Evolutionary conservation across 2,329 filamentous ascomycete species (phyloP).

Genomic region (Torrubiellomyces zombiae): DNA sequence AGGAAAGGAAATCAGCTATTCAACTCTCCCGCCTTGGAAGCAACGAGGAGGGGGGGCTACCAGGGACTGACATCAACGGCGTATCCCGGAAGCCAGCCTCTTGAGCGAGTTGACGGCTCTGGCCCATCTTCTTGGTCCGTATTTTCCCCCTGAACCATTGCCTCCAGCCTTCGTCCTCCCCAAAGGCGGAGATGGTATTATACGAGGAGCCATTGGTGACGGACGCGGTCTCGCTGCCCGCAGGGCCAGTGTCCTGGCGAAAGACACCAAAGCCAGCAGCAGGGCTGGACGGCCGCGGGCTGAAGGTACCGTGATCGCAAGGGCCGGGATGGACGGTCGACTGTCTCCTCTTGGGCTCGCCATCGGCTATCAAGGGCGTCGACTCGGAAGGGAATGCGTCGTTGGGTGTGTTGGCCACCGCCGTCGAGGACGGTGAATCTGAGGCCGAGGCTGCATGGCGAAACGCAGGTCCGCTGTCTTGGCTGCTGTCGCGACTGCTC

Average conservation of each 20-base stretch:
- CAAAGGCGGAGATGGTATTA: slow-evolving; percentile 19
- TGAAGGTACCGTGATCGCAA: slow-evolving; percentile 64
- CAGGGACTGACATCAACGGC: slow-evolving; percentile 47
- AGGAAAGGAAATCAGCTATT: slow-evolving; percentile 2
- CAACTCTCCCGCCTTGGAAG: not conserved
- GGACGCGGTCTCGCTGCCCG: slow-evolving; percentile 15
- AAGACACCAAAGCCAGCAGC: slow-evolving; percentile 16
- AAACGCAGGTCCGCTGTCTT: slow-evolving; percentile 5
- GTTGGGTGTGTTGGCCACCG: slow-evolving; percentile 6
- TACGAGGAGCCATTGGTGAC: slow-evolving; percentile 21
- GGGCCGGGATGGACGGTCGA: slow-evolving; percentile 19
- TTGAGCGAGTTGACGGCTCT: slow-evolving; percentile 54
- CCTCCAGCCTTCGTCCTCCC: slow-evolving; percentile 28
- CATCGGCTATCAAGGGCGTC: slow-evolving; percentile 28
- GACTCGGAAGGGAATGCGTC: slow-evolving; percentile 24
- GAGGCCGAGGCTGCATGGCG: slow-evolving; percentile 4
- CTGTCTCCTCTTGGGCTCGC: slow-evolving; percentile 4
- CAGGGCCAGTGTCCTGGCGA: slow-evolving; percentile 16
- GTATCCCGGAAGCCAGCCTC: slow-evolving; percentile 59
- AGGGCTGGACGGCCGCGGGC: slow-evolving; percentile 43
- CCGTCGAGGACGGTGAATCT: too few species aligned
- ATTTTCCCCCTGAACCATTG: slow-evolving; percentile 33
- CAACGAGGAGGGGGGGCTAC: too few species aligned
- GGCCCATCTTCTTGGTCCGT: slow-evolving; percentile 51
- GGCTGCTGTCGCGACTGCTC: slow-evolving; percentile 8